Base-by-base conservation (phyloP, 768 basidiomycete species). In the Auricularia sp. region DNA sequence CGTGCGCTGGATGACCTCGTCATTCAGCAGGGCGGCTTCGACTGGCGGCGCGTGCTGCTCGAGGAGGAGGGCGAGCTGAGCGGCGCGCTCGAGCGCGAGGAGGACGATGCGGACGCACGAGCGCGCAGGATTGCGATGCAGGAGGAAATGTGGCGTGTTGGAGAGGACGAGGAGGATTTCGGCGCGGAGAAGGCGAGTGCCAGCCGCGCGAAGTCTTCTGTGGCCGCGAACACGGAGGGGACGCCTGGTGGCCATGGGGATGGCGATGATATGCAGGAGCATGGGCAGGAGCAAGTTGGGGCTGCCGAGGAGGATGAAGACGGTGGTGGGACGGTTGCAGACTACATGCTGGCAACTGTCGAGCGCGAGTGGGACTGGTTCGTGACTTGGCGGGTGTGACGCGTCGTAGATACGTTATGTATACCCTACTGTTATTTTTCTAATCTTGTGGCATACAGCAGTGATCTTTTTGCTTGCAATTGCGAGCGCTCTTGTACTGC, bases 1-100 rank as follows among this genome's bases (percentile, higher is more conserved):
- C 87, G 94, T 61, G 85, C 88, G 8, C 78, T 98, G 64, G 93
- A 97, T 72, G 87, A 84, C 66, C 80, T 97, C 61, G 93, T 98
- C 69, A 97, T 98, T 64, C 92, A 94, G 72, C 87, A 86, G 70
- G 95, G 95, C 58, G 91, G 90, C 73, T 98, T 98, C 71, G 93
- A 97, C 74, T 96, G 94, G 94, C 84, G 92, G 61, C 82, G 88
- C 47, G 77, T 96, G 66, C 85, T 97, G 70, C 61, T 64, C 8
- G 81, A 79, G 44, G 89, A 89, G 43, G 78, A 77, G 33, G 72
- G 72, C 36, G 88, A 83, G 12, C 21, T 74, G 91, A 70, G 85
- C 89, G 8, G 83, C 78, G 62, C 90, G 0, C 75, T 98, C 3
- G 93, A 85, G 6, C 87, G 91, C 63, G 88, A 88, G 62, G 94